phyloP scores from a whole-genome alignment of 2,329 filamentous ascomycete species.

The Ilyonectria robusta region DNA sequence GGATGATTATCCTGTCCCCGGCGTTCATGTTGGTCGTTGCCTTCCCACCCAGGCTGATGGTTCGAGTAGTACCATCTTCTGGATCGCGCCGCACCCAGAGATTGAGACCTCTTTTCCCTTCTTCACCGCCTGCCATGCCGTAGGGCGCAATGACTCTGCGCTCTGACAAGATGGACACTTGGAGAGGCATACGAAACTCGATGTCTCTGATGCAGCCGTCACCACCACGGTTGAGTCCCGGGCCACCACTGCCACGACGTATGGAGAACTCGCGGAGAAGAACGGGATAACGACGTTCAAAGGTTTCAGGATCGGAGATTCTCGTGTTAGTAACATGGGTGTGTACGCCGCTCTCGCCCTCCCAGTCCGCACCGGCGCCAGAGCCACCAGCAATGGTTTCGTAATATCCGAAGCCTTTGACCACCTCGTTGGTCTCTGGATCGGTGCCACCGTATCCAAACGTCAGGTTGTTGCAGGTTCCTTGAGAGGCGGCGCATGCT shows the following conservation, averaged over 20 bases:
- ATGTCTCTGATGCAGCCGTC: slow-evolving; percentile 83
- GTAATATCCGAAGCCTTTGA: slow-evolving; percentile 84
- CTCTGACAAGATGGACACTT: slow-evolving; percentile 15
- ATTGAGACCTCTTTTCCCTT: slow-evolving; percentile 15
- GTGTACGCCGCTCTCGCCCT: slow-evolving; percentile 82
- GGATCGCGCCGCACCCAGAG: slow-evolving; percentile 10
- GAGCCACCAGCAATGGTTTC: slow-evolving; percentile 86
- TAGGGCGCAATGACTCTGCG: slow-evolving; percentile 18
- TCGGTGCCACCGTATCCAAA: slow-evolving; percentile 80
- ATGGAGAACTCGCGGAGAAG: slow-evolving; percentile 79
- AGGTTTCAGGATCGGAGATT: slow-evolving; percentile 85
- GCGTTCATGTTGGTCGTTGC: slow-evolving; percentile 5
- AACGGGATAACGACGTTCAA: slow-evolving; percentile 80
- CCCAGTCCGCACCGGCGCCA: slow-evolving; percentile 80
- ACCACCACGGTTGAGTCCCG: slow-evolving; percentile 73
- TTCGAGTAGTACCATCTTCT: slow-evolving; percentile 47
- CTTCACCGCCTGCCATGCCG: slow-evolving; percentile 15
- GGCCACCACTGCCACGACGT: slow-evolving; percentile 67
- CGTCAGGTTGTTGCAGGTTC: slow-evolving; percentile 85
- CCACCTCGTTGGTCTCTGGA: slow-evolving; percentile 19
- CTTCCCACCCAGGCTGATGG: slow-evolving; percentile 9
- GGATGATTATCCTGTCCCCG: slow-evolving; percentile 5
- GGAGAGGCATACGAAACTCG: slow-evolving; percentile 69
- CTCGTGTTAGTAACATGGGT: slow-evolving; percentile 90
- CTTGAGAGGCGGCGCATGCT: slow-evolving; percentile 83